Conservation (phyloP, 176 grass and related monocot species). For the Musa beccarii region DNA sequence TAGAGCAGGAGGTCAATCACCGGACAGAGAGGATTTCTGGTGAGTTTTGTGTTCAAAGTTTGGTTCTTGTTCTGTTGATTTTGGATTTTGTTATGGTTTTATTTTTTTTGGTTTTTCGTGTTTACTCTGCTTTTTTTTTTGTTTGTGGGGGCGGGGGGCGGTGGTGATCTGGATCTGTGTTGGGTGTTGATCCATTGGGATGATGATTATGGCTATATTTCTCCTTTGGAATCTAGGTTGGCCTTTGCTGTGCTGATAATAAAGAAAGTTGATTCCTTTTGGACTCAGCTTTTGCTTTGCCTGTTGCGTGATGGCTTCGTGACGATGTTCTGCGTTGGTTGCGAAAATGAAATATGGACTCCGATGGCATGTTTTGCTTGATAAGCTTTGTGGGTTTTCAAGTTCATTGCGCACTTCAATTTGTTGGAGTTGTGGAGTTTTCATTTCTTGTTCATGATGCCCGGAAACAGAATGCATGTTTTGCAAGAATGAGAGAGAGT, state of each 20-base stretch:
- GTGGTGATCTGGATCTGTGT: not conserved
- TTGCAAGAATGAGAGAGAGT: too few relatives aligned
- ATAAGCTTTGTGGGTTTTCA: too few relatives aligned
- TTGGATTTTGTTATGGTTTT: not conserved
- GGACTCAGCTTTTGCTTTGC: not conserved
- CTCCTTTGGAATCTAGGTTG: not conserved
- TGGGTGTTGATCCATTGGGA: not conserved
- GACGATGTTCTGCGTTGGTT: too few relatives aligned
- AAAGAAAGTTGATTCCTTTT: not conserved
- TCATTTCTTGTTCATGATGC: too few relatives aligned
- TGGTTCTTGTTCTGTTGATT: not conserved
- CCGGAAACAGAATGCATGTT: too few relatives aligned
- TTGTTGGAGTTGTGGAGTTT: too few relatives aligned
- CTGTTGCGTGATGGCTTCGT: too few relatives aligned
- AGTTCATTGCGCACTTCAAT: too few relatives aligned
- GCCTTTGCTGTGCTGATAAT: not conserved
- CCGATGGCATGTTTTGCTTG: too few relatives aligned
- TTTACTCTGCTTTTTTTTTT: not conserved
- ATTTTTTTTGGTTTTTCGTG: not conserved
- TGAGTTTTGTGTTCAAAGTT: slow-evolving; percentile 14
- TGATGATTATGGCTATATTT: not conserved
- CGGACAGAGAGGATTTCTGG: slow-evolving; percentile 40
- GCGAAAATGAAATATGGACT: too few relatives aligned
- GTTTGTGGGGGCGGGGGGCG: not conserved
- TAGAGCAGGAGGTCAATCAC: slow-evolving; percentile 13